Percentiles rank a stretch among this genome's conserved stretches.
Evolutionary conservation across 768 basidiomycete species (phyloP).

Genomic region (Kwoniella bestiolae): DNA sequence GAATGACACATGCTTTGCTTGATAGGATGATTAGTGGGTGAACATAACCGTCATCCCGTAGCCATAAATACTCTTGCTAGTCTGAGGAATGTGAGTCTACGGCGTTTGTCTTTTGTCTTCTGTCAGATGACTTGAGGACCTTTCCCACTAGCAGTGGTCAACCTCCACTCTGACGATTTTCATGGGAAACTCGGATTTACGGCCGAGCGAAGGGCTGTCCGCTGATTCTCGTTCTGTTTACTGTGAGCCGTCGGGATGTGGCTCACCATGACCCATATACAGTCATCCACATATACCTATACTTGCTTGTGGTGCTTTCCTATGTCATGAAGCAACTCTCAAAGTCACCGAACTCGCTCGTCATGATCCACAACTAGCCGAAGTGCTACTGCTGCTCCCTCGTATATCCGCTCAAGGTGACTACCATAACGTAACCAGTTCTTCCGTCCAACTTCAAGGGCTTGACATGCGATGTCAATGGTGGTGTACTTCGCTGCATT

Average conservation of each 20-base stretch:
- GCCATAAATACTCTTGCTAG: not conserved
- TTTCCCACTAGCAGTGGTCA: too few species aligned
- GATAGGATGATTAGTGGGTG: not conserved
- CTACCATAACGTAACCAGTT: too few species aligned
- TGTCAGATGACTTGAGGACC: not conserved
- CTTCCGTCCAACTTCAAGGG: not conserved
- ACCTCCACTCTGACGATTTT: constrained; percentile 1
- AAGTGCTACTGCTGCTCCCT: too few species aligned
- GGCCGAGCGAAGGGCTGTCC: not conserved
- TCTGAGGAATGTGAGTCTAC: not conserved
- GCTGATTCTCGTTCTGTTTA: too few species aligned
- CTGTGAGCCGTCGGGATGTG: too few species aligned
- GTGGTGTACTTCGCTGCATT: not conserved
- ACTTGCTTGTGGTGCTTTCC: too few species aligned
- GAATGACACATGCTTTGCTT: not conserved
- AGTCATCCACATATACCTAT: too few species aligned
- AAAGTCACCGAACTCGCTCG: too few species aligned
- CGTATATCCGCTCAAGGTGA: too few species aligned
- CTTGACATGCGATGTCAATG: not conserved
- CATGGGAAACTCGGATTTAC: not conserved
- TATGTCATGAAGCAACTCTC: too few species aligned
- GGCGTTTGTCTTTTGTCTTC: not conserved
- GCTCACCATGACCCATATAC: too few species aligned
- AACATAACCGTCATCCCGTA: not conserved
- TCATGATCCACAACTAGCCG: too few species aligned